These are phyloP conservation scores for Cystobasidium ongulense DNA, from an alignment of 768 basidiomycete genomes.

Conservation along the genomic window DNA sequence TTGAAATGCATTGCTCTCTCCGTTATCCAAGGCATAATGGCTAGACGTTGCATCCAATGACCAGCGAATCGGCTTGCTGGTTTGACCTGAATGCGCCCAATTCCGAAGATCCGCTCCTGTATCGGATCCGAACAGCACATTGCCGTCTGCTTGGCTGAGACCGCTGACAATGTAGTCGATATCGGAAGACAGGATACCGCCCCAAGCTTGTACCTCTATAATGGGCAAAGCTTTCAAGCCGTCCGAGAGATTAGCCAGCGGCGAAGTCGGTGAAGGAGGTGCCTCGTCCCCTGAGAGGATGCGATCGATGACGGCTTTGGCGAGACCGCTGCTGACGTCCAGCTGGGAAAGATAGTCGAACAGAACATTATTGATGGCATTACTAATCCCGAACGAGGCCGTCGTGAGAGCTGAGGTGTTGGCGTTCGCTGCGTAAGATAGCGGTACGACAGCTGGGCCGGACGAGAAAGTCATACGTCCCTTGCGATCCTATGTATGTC, in stretches of 20 bases:
- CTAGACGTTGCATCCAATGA: background rate
- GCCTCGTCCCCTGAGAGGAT: background rate
- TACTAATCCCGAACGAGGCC: background rate
- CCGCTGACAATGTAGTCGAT: slow-evolving; percentile 3
- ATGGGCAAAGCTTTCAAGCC: background rate
- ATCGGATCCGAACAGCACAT: background rate
- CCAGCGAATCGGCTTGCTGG: slow-evolving; percentile 22
- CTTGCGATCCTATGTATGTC: background rate
- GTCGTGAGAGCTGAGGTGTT: background rate
- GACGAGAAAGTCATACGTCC: slow-evolving; percentile 1
- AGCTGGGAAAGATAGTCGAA: background rate
- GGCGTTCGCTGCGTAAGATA: background rate
- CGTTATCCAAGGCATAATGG: slow-evolving; percentile 6
- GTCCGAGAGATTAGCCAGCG: background rate
- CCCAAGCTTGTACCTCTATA: slow-evolving; percentile 19
- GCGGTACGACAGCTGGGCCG: background rate
- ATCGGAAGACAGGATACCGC: slow-evolving; percentile 4
- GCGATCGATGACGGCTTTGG: background rate
- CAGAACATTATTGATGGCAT: background rate
- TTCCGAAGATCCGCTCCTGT: background rate
- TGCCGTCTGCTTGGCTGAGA: background rate
- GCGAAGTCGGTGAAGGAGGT: background rate
- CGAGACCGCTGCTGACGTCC: background rate
- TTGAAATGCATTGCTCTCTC: background rate
- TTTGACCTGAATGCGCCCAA: background rate